Percentiles rank a stretch among this genome's conserved stretches.
phyloP scores from a whole-genome alignment of 2,329 filamentous ascomycete genomes.

The Diaporthe vexans region DNA sequence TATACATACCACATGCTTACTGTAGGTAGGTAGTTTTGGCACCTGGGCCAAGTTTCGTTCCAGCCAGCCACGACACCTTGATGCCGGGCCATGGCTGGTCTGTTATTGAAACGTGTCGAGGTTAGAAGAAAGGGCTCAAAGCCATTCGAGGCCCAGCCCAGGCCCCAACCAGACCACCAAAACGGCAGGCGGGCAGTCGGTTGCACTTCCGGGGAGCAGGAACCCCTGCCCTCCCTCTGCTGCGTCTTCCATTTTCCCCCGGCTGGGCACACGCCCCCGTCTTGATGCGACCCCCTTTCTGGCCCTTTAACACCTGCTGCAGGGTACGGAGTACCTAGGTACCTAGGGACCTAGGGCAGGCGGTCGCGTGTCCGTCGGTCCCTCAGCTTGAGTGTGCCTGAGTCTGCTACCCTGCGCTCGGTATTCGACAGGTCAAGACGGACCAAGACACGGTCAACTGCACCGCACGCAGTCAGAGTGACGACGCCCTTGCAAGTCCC shows the following conservation, averaged over 20 bases:
- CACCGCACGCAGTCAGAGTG: conserved; percentile 13
- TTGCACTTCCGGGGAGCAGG: conserved; percentile 18
- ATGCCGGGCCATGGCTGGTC: conserved; percentile 24
- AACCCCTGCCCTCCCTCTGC: conserved; percentile 1
- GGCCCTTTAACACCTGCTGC: no score
- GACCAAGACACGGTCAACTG: not conserved
- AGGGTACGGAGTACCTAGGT: no score
- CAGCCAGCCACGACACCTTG: conserved; percentile 5
- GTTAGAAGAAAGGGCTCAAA: conserved; percentile 9
- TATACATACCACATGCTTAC: no score
- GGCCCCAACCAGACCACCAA: not conserved
- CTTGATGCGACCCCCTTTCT: not conserved
- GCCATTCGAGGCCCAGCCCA: not conserved
- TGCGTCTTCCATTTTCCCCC: conserved; percentile 20
- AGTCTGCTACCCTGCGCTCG: conserved; percentile 12
- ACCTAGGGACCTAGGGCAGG: not conserved
- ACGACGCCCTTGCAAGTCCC: conserved; percentile 3
- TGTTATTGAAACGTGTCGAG: conserved; percentile 29
- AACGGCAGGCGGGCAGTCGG: conserved; percentile 16
- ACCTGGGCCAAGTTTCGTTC: not conserved
- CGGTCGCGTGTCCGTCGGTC: conserved; percentile 22
- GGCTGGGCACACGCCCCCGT: conserved; percentile 5
- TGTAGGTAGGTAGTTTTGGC: no score
- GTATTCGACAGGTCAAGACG: conserved; percentile 6
- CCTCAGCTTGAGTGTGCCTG: conserved; percentile 5